These are phyloP conservation scores for Nemania sp. DNA, from an alignment of 2,329 filamentous ascomycete genomes.

Conservation along the genomic window DNA sequence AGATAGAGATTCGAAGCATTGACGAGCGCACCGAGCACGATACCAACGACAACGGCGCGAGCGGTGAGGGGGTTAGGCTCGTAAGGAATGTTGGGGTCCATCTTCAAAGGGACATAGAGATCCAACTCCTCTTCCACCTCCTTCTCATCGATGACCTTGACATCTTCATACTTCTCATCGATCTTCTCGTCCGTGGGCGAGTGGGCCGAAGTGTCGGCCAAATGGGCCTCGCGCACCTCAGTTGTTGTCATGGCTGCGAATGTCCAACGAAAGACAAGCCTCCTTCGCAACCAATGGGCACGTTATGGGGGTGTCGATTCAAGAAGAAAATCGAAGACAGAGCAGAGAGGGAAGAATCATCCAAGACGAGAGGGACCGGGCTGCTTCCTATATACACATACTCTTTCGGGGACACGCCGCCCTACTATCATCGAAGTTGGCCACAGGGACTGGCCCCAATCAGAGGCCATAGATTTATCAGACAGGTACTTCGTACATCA, in stretches of 20 bases:
- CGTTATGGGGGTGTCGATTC: conserved; percentile 14
- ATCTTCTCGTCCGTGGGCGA: conserved; percentile 33
- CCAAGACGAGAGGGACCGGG: conserved; percentile 10
- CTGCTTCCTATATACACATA: conserved; percentile 21
- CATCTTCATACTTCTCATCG: conserved; percentile 31
- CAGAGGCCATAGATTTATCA: conserved; percentile 1
- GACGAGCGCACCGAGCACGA: conserved; percentile 57
- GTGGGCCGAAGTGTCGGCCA: conserved; percentile 28
- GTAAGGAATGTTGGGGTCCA: conserved; percentile 42
- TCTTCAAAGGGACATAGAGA: conserved; percentile 46
- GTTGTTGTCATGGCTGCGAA: conserved; percentile 34
- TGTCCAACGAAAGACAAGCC: conserved; percentile 28
- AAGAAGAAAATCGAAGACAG: conserved; percentile 9
- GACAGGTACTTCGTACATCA: neutral
- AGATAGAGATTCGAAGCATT: conserved; percentile 64
- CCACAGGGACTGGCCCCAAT: neutral
- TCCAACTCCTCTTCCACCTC: conserved; percentile 43
- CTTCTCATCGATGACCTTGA: conserved; percentile 36
- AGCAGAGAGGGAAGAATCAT: neutral
- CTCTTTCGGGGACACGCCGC: neutral
- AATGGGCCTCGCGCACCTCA: conserved; percentile 30
- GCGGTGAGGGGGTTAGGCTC: conserved; percentile 53
- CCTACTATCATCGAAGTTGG: neutral
- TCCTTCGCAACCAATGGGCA: conserved; percentile 24
- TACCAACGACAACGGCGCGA: conserved; percentile 57